Base-by-base conservation (phyloP, 2,329 filamentous ascomycete species). In the Fusarium bactridioides region DNA sequence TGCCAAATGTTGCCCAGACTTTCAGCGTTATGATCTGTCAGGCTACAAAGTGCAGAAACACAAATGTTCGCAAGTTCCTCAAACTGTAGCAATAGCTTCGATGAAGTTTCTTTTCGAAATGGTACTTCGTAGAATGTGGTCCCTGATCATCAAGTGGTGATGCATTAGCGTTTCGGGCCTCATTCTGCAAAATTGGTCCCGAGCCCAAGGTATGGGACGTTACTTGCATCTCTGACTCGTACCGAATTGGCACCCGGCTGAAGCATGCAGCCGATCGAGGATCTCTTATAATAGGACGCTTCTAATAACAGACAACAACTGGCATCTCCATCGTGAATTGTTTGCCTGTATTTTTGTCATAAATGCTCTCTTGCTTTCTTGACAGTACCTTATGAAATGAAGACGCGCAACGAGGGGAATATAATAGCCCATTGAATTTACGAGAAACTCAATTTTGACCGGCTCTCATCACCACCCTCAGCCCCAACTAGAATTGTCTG, bases 91-190 rank as follows among this genome's bases (percentile, higher is more conserved):
- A 16, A 33, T 33, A 33, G 31, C 31, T 33, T 33, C 31, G 13
- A 33, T 33, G 31, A 16, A 33, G 31, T 33, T 64, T 8, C 35
- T 37, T 16, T 48, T 33, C 29, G n/a, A 16, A 29, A 50, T 11
- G 53, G 18, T 21, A 16, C 44, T 38, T 4, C 10, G 18, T 15
- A 29, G 21, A 23, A 27, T 15, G 44, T 40, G 54, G 48, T 56
- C 43, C 54, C 61, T 38, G 48, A 61, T 66, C 43, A 19, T 27
- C 41, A 25, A 45, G 43, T 38, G 15, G 38, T 4, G 45, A 31
- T 60, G 64, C 64, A 60, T 60, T 60, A 31, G 45, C 31, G 33
- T 59, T 66, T 60, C 61, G 33, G 40, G 61, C 61, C 61, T 60
- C 61, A 66, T 55, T 27, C n/a, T 45, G 48, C 13, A 48, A 16